Evolutionary conservation across 164 flowering plant species (phyloP), one percentile per base, ranked within the genome.

Genomic region (Tetracentron sinense): DNA sequence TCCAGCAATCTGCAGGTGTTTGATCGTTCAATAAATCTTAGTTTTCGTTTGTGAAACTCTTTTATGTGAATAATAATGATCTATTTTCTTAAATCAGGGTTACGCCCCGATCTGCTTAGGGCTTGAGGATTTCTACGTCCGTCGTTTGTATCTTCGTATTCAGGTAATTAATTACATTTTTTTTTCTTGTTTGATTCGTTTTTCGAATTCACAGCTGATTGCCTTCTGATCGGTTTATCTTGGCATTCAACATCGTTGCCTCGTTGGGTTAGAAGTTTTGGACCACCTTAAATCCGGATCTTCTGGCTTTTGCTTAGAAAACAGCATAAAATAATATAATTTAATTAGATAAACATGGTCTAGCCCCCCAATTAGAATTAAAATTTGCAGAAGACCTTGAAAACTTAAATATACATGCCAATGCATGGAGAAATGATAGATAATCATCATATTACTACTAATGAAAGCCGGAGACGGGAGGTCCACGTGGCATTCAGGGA

Each of bases 71-170:
- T 42, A 20, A 28, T 30, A 4, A 22, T 52, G 17, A 38, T 38
- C 15, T 10, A 17, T 35, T 53, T 30, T 23, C 49, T 17, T 20
- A 17, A 3, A 23, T 58, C 59, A 76, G 74, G 74, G 76, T 7
- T 76, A 76, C 31, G 76, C 76, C 20, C 98, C 97, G 52, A 92
- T 92, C 71, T 86, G 92, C 58, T 81, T 90, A 61, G 98, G 90
- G 20, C 86, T 83, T 14, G 98, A 93, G 74, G 98, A 93, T 75
- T 93, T 92, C 82, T 90, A 90, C 62, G 81, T 76, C 21, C 86
- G 98, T 2, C 82, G 98, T 2, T 61, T 92, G 62, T 92, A 92
- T 79, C 85, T 82, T 54, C 86, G 97, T 0, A 88, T 92, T 71
- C 96, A 92, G 93, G 98, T 92, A 56, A 20, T 50, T 51, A 3